Evolutionary conservation across 495 filamentous ascomycete genomes (phyloP).

Genomic region (Daldinia decipiens): DNA sequence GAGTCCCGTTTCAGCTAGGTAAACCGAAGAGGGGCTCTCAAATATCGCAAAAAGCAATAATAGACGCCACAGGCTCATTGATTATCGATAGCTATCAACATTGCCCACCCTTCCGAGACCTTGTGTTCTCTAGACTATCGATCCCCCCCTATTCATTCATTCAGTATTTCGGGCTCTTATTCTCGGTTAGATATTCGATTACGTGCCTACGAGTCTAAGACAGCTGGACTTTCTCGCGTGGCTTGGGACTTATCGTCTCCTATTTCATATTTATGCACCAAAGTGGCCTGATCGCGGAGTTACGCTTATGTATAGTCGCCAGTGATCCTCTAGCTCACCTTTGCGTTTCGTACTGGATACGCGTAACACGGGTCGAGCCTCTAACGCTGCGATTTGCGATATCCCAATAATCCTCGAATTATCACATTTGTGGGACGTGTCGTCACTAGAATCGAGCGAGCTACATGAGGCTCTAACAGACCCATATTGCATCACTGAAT

Average conservation of each 20-base stretch:
- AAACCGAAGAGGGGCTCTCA: constrained; percentile 1
- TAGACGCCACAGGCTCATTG: constrained; percentile 30
- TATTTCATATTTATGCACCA: not conserved
- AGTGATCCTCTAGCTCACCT: constrained; percentile 1
- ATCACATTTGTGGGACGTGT: not conserved
- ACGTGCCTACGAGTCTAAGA: constrained; percentile 27
- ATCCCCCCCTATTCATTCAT: constrained; percentile 30
- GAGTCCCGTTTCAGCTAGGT: not conserved
- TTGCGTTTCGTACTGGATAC: constrained; percentile 12
- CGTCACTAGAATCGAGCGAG: not conserved
- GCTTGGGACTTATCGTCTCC: constrained; percentile 8
- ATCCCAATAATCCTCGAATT: not conserved
- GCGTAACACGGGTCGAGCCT: constrained; percentile 1
- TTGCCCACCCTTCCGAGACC: constrained; percentile 36
- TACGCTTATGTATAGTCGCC: constrained; percentile 15
- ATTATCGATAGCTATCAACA: constrained; percentile 27
- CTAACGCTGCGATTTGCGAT: not conserved
- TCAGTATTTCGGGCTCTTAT: constrained; percentile 33
- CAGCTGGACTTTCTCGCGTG: constrained; percentile 19
- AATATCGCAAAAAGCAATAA: constrained; percentile 30
- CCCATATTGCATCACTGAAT: not conserved
- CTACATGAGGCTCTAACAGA: not conserved
- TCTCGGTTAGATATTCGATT: constrained; percentile 30
- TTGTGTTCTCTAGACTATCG: constrained; percentile 40
- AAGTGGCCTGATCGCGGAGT: constrained; percentile 5